These are phyloP conservation scores for Plasmodium gallinaceum DNA, from an alignment of 169 alveolate genomes.

Conservation along the genomic window DNA sequence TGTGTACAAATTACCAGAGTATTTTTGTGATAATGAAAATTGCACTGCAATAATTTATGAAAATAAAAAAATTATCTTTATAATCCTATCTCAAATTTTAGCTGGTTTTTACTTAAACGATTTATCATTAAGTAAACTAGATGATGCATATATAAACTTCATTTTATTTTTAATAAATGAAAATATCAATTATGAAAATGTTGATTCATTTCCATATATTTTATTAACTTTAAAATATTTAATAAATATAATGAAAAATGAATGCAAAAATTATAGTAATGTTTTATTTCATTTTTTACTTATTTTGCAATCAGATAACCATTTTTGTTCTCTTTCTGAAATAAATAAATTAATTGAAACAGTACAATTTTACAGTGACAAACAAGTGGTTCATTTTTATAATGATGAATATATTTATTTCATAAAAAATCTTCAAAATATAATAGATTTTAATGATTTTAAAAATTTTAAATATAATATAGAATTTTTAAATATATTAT, in stretches of 20 bases:
- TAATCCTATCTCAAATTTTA: conserved; percentile 54
- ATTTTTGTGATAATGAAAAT: neutral
- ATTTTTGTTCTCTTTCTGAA: conserved; percentile 20
- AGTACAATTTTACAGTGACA: conserved; percentile 35
- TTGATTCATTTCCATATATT: conserved; percentile 46
- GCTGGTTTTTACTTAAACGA: conserved; percentile 31
- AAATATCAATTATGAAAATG: conserved; percentile 44
- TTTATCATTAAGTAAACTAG: neutral
- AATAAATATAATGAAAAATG: conserved; percentile 33
- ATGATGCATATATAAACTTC: conserved; percentile 35
- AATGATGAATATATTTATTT: conserved; percentile 39
- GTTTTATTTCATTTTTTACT: conserved; percentile 57
- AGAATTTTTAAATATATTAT: conserved; percentile 32
- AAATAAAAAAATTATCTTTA: conserved; percentile 56
- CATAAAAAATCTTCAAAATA: conserved; percentile 19
- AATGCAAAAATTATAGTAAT: conserved; percentile 61
- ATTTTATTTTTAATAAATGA: conserved; percentile 63
- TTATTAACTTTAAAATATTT: conserved; percentile 33
- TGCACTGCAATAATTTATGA: conserved; percentile 2
- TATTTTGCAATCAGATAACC: conserved; percentile 33
- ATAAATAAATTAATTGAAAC: conserved; percentile 44
- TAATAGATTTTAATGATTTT: conserved; percentile 44
- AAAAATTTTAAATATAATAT: conserved; percentile 53
- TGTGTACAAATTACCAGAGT: neutral
- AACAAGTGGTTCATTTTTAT: conserved; percentile 25